Base-by-base conservation (phyloP, 1,284 basidiomycete species). In the Pascua sp. region DNA sequence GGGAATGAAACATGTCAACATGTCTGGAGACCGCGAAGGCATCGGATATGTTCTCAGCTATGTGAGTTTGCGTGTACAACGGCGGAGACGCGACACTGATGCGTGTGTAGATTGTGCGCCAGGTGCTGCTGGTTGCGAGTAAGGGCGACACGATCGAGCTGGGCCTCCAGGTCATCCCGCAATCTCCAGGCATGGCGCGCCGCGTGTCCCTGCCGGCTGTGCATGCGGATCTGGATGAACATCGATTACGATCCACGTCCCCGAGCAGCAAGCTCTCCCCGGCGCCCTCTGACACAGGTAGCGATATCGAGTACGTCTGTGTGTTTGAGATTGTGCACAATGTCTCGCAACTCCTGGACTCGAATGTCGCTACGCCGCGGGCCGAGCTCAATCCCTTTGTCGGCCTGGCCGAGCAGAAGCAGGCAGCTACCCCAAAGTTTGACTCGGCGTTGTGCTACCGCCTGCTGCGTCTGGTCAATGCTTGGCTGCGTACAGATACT, bases 61-160 rank as follows among this genome's bases (percentile, higher is more conserved):
- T 81, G 93, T 95, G 77, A 80, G 90, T 75, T 9, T 9, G 2
- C 3, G 1, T 12, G 3, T 11, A 10, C 9, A 10, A 8, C 11
- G 32, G 9, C 15, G 24, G 13, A 12, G 17, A 17, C 18, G 24
- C 24, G 24, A 32, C 8, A 17, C 42, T 38, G 11, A 37, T 37
- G 10, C 8, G 24, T 32, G 41, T 16, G 13, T 68, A 96, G 91
- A 82, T 94, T 56, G 76, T 93, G 46, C 88, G 91, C 17, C 92
- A 94, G 80, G 81, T 95, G 44, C 78, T 96, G 38, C 79, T 80
- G 39, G 85, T 85, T 37, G 81, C 89, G 5, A 77, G 78, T 49
- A 78, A 75, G 46, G 89, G 89, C 5, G 91, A 94, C 68, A 86
- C 88, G n/a, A 83, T 97, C 51, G 91, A 95, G 69, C 78, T 96